Conservation (phyloP, 108 stramenopile species). For the Stephanodiscus triporus region DNA sequence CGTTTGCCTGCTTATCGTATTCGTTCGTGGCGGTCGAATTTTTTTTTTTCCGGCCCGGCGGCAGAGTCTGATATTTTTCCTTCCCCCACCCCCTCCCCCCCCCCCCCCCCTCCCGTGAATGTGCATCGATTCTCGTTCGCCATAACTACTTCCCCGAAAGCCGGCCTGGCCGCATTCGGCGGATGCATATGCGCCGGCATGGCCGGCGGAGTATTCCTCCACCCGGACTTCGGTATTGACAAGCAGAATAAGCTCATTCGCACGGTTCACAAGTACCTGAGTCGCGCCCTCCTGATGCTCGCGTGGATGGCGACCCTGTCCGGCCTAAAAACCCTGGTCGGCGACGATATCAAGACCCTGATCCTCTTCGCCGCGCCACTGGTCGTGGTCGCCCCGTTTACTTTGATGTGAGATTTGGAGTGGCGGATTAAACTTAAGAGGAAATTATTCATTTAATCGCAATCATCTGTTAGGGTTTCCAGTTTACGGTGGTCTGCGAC, state of each 20-base stretch:
- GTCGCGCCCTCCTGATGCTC: conserved; percentile 50
- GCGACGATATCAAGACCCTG: conserved; percentile 51
- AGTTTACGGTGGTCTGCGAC: too few species aligned
- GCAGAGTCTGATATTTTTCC: too few species aligned
- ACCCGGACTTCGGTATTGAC: conserved; percentile 84
- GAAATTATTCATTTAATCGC: too few species aligned
- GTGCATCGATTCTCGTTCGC: not conserved
- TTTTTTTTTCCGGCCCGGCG: conserved; percentile 45
- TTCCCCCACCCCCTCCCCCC: not conserved
- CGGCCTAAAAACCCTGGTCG: conserved; percentile 63
- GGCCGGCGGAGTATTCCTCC: conserved; percentile 72
- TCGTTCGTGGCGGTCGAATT: not conserved
- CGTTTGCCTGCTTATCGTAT: not conserved
- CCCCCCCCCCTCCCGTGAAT: not conserved
- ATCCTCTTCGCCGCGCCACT: conserved; percentile 64
- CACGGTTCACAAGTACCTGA: conserved; percentile 60
- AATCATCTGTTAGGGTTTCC: too few species aligned
- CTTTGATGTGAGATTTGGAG: conserved; percentile 49
- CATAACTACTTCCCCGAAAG: not conserved
- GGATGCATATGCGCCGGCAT: conserved; percentile 52
- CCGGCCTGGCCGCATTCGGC: conserved; percentile 55
- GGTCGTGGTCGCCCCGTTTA: conserved; percentile 62
- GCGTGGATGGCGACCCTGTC: conserved; percentile 68
- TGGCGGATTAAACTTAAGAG: too few species aligned
- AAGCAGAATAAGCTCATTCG: conserved; percentile 78